Conservation (phyloP, 192 early-diverging fungal genomes). For the Allomyces arbusculus region DNA sequence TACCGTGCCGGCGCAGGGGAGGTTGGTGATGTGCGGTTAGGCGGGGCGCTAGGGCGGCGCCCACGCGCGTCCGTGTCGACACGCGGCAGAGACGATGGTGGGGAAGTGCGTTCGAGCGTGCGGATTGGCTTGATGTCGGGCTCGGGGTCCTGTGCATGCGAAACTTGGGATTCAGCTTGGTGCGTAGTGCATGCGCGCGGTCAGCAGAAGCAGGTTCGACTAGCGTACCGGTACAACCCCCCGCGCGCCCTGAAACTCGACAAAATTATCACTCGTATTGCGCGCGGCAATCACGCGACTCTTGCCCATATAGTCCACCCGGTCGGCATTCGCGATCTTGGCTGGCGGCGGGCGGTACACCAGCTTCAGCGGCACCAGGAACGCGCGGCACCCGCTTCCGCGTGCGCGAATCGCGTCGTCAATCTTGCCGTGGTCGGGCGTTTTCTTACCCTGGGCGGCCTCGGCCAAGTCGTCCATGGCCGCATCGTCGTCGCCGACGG, state of each 20-base stretch:
- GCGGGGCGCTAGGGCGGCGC: no score
- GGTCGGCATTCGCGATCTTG: constrained; percentile 64
- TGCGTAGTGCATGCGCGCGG: no score
- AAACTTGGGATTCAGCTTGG: background rate
- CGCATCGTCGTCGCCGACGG: constrained; percentile 43
- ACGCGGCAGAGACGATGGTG: no score
- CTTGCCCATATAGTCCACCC: constrained; percentile 56
- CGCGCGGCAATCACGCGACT: constrained; percentile 68
- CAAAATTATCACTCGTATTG: constrained; percentile 33
- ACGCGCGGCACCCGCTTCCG: constrained; percentile 46
- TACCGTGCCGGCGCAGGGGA: no score
- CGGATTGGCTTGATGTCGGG: background rate
- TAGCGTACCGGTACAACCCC: background rate
- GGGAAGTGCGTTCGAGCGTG: background rate
- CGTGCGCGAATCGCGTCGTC: constrained; percentile 33
- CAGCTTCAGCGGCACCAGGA: constrained; percentile 52
- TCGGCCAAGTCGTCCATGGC: constrained; percentile 53
- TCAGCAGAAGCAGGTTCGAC: no score
- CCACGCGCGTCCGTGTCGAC: no score
- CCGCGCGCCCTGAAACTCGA: constrained; percentile 35
- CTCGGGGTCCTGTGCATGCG: background rate
- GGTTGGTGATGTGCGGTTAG: no score
- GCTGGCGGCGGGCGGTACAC: constrained; percentile 66
- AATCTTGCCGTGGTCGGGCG: constrained; percentile 47
- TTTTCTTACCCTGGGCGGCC: constrained; percentile 35